Evolutionary conservation across 345 rosid species (phyloP), one percentile per base, ranked within the genome.

Genomic region (Hypericum perforatum): DNA sequence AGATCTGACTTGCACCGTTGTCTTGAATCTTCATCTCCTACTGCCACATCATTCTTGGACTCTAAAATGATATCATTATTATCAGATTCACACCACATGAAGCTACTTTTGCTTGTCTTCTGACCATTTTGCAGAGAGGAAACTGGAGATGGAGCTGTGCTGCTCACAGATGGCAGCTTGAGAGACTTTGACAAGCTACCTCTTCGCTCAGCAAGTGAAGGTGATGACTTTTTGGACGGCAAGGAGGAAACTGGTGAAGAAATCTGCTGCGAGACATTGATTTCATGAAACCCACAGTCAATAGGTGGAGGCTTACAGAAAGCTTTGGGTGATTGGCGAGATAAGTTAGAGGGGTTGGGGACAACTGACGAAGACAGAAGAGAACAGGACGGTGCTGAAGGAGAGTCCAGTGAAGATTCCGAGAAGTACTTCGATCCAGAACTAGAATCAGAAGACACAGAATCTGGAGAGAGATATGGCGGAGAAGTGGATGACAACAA

Each of bases 131-230:
- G 63, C 62, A 70, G 56, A 43, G 42, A 36, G 64, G 49, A 58
- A 54, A 55, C 66, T 60, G 41, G 54, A 53, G 54, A 51, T 16
- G 68, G 48, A 37, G 64, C 37, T 38, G 37, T 39, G 44, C 42
- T 63, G 63, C 59, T 56, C 57, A 66, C 72, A 58, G 49, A 70
- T 37, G 95, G 94, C 67, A 88, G 75, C 80, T 82, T 85, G 65
- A 85, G 71, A 58, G 90, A 63, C 66, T 74, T 76, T 53, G 84
- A 81, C 59, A 70, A 71, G 64, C 78, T 72, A 53, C 98, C 94
- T 70, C 98, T 72, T 36, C 94, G 84, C 63, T 88, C 95, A 0
- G 94, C 96, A 43, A 92, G 95, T 53, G 95, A 92, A 58, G 70
- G 82, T 6, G 84, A 66, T 58, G 59, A 67, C 63, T 59, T 81